These are phyloP conservation scores for Chlamydomonas schloesseri DNA, from an alignment of 139 green algal species.

Conservation along the genomic window DNA sequence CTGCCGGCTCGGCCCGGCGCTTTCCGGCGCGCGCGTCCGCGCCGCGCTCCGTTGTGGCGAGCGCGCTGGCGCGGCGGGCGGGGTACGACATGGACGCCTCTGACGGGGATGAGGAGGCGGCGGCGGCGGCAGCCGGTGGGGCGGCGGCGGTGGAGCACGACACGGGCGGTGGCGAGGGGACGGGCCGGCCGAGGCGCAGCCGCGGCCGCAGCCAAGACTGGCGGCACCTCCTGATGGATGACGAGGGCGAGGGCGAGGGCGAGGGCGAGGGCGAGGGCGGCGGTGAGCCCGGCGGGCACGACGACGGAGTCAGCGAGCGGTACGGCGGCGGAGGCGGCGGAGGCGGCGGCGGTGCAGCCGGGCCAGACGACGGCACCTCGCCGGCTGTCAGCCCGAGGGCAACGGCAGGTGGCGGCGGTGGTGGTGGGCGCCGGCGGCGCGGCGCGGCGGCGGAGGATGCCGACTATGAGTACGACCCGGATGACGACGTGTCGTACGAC, in stretches of 20 bases:
- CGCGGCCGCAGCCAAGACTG: neutral
- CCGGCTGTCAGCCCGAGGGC: too few species aligned
- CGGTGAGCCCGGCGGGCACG: too few species aligned
- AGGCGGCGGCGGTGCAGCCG: neutral
- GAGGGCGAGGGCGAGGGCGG: neutral
- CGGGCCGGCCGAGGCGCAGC: neutral
- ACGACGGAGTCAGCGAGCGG: neutral
- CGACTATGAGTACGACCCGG: constrained; percentile 25
- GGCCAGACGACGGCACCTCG: neutral
- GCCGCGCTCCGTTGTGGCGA: neutral
- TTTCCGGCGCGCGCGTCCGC: neutral
- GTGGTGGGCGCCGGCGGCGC: neutral
- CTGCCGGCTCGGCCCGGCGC: neutral
- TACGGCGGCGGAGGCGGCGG: neutral
- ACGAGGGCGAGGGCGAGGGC: neutral
- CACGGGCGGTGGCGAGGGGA: neutral
- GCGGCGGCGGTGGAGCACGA: neutral
- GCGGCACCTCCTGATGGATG: constrained; percentile 13
- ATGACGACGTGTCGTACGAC: neutral
- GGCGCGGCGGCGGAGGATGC: neutral
- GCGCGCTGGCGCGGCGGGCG: too few species aligned
- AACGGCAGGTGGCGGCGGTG: neutral
- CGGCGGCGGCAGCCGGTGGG: neutral
- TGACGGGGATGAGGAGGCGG: neutral
- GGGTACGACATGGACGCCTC: too few species aligned